Evolutionary conservation across 2,329 filamentous ascomycete genomes (phyloP).

Genomic region (Fusarium ambrosium): DNA sequence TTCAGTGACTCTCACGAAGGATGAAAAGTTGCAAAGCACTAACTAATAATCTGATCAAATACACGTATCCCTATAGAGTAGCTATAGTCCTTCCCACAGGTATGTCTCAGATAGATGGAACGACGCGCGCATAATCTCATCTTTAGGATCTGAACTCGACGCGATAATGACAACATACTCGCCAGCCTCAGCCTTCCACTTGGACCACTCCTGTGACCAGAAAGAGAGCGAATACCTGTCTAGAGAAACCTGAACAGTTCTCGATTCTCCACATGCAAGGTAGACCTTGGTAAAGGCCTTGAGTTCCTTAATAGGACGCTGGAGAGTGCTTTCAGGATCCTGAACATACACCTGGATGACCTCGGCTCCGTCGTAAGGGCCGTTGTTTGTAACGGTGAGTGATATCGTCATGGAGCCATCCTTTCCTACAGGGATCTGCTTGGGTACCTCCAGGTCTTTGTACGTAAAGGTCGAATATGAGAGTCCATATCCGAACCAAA

Average conservation of each 20-base stretch:
- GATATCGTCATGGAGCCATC: neutral
- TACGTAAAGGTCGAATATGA: slow-evolving; percentile 62
- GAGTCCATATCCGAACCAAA: slow-evolving; percentile 78
- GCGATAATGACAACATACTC: neutral
- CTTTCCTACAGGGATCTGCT: neutral
- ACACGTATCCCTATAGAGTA: no score
- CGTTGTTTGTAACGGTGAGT: neutral
- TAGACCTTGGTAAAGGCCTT: neutral
- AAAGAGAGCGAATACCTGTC: neutral
- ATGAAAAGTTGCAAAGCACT: no score
- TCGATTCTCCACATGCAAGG: neutral
- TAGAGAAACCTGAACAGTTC: neutral
- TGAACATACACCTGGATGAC: neutral
- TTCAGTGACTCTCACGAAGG: no score
- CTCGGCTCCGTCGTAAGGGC: neutral
- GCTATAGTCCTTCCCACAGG: neutral
- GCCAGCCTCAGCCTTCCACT: neutral
- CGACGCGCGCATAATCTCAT: neutral
- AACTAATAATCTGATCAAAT: no score
- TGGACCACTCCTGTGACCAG: neutral
- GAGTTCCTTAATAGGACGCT: neutral
- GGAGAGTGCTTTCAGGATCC: neutral
- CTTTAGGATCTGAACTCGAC: neutral
- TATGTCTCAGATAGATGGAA: neutral
- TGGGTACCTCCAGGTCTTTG: neutral